These are phyloP conservation scores for Metschnikowia hibisci DNA, from an alignment of 805 yeast genomes.

Conservation along the genomic window DNA sequence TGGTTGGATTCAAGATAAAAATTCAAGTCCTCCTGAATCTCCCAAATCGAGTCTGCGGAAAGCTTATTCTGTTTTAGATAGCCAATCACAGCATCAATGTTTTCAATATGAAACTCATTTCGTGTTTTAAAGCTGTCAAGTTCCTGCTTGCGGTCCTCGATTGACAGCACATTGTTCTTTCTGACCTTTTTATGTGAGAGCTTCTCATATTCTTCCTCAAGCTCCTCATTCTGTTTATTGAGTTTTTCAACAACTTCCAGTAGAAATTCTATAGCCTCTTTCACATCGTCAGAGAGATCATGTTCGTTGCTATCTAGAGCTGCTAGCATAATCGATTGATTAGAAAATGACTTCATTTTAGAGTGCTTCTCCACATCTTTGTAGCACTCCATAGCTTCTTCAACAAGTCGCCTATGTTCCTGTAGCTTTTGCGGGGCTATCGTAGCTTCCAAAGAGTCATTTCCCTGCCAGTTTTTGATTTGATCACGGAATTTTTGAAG, in stretches of 20 bases:
- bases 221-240: slow-evolving; percentile 31
- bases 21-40: slow-evolving; percentile 38
- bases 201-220: slow-evolving; percentile 41
- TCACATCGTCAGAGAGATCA: slow-evolving; percentile 29
- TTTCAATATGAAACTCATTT: slow-evolving; percentile 37
- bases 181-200: slow-evolving; percentile 36
- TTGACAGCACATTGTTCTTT: slow-evolving; percentile 32
- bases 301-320: slow-evolving; percentile 23
- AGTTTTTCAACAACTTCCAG: slow-evolving; percentile 30
- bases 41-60: slow-evolving; percentile 19
- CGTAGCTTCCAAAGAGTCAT: slow-evolving; percentile 20
- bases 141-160: slow-evolving; percentile 41
- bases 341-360: slow-evolving; percentile 42
- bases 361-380: slow-evolving; percentile 42
- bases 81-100: slow-evolving; percentile 29
- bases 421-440: slow-evolving; percentile 22
- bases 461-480: slow-evolving; percentile 43
- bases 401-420: slow-evolving; percentile 38
- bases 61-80: slow-evolving; percentile 23
- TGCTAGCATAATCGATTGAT: slow-evolving; percentile 44
- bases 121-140: slow-evolving; percentile 28
- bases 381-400: slow-evolving; percentile 44
- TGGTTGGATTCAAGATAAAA: slow-evolving; percentile 36
- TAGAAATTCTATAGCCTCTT: slow-evolving; percentile 33
- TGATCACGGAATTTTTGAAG: slow-evolving; percentile 44